A percentile compares a stretch with the other conserved stretches of the same genome.
These are phyloP conservation scores for Pythium phragmitis DNA, from an alignment of 352 stramenopile species.

Conservation along the genomic window DNA sequence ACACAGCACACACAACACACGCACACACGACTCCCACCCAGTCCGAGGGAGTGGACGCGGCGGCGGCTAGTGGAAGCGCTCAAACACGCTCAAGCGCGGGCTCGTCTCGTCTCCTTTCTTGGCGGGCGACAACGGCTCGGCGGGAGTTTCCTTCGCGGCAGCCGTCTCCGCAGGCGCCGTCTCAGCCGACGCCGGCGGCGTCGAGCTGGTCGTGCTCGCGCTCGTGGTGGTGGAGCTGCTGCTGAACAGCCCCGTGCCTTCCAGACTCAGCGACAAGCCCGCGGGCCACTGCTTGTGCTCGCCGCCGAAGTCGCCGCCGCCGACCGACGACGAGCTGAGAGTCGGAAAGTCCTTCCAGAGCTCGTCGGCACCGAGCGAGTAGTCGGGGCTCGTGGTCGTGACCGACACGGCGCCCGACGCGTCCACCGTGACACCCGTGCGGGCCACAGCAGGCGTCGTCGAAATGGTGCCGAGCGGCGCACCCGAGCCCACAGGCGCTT, in stretches of 20 bases:
- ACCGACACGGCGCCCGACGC: constrained; percentile 21
- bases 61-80: constrained; percentile 74
- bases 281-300: constrained; percentile 58
- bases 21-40: constrained; percentile 14
- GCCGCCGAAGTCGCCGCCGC: constrained; percentile 23
- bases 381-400: constrained; percentile 44
- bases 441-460: constrained; percentile 28
- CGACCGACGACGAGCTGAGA: constrained; percentile 29
- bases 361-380: constrained; percentile 61
- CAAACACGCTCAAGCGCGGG: constrained; percentile 77
- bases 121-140: constrained; percentile 40
- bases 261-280: constrained; percentile 59
- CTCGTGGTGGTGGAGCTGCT: constrained; percentile 6
- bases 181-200: background rate
- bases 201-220: background rate
- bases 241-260: constrained; percentile 32
- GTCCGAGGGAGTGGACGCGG: constrained; percentile 12
- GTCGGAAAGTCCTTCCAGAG: constrained; percentile 80
- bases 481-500: constrained; percentile 1
- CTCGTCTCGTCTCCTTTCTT: constrained; percentile 63
- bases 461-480: constrained; percentile 36
- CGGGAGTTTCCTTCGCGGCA: background rate
- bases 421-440: constrained; percentile 4
- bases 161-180: background rate
- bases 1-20: constrained; percentile 7